phyloP scores from a whole-genome alignment of 306 rosid species.

The Calophaca sinica region DNA sequence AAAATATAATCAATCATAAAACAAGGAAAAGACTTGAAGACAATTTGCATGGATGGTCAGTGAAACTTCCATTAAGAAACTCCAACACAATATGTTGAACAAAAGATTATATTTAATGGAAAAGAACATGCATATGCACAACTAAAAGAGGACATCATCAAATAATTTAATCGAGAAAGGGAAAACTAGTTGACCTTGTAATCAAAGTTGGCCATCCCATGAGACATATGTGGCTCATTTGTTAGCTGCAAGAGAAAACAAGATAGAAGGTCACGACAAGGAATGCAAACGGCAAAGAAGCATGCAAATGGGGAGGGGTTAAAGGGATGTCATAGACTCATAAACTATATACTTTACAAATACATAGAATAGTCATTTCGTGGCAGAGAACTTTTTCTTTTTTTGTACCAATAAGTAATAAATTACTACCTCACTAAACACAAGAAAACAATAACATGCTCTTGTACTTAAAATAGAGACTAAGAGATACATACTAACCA shows the following conservation, averaged over 20 bases:
- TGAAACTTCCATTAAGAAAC: constrained; percentile 8
- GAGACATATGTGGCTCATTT: constrained; percentile 97
- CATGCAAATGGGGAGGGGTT: not conserved
- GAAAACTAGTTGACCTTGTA: constrained; percentile 71
- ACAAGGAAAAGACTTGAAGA: constrained; percentile 2
- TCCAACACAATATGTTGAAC: not conserved
- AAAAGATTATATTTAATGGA: not conserved
- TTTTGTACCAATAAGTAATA: not conserved
- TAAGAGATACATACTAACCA: constrained; percentile 21
- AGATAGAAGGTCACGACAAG: not conserved
- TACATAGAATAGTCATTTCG: constrained; percentile 8
- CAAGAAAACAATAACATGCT: not conserved
- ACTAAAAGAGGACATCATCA: not conserved
- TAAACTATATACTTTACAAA: not conserved
- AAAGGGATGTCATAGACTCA: not conserved
- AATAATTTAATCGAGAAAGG: not conserved
- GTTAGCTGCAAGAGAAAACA: constrained; percentile 68
- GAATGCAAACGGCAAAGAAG: not conserved
- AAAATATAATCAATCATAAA: constrained; percentile 27
- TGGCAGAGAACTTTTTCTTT: not conserved
- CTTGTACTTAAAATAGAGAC: constrained; percentile 5
- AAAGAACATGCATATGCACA: constrained; percentile 8
- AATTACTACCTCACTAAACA: not conserved
- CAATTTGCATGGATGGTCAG: not conserved
- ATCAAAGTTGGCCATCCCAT: constrained; percentile 90